Conservation (phyloP, 169 alveolate genomes). For the Eimeria necatrix region DNA sequence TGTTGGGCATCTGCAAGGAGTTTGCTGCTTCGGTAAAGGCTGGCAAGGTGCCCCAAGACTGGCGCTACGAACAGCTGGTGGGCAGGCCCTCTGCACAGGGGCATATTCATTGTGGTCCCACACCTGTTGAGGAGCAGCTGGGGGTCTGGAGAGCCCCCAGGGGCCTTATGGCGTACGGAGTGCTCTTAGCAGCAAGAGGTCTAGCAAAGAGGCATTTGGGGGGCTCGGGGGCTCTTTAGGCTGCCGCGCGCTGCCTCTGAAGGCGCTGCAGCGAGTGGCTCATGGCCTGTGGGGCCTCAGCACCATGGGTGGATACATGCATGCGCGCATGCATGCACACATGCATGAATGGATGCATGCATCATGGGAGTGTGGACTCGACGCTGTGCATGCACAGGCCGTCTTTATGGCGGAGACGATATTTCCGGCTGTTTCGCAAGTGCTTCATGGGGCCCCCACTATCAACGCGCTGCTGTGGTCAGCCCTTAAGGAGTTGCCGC, state of each 20-base stretch:
- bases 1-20: slow-evolving; percentile 10
- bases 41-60: not conserved
- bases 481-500: slow-evolving; percentile 32
- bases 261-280: not conserved
- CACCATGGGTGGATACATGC: not conserved
- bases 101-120: too few relatives aligned
- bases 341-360: too few relatives aligned
- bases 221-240: not conserved
- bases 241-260: not conserved
- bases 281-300: not conserved
- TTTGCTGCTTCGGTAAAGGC: slow-evolving; percentile 25
- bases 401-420: slow-evolving; percentile 41
- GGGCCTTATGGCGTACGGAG: too few relatives aligned
- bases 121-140: too few relatives aligned
- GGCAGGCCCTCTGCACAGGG: not conserved
- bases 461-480: slow-evolving; percentile 52
- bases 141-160: too few relatives aligned
- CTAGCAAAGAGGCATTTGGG: not conserved
- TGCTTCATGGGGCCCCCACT: slow-evolving; percentile 55
- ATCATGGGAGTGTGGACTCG: too few relatives aligned
- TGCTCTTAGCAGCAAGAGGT: too few relatives aligned
- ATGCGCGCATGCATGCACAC: too few relatives aligned
- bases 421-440: slow-evolving; percentile 68
- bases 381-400: not conserved
- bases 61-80: slow-evolving; percentile 42